A percentile compares a stretch with the other conserved stretches of the same genome.
These are phyloP conservation scores for Malassezia caprae DNA, from an alignment of 1,284 basidiomycete species.

Conservation along the genomic window DNA sequence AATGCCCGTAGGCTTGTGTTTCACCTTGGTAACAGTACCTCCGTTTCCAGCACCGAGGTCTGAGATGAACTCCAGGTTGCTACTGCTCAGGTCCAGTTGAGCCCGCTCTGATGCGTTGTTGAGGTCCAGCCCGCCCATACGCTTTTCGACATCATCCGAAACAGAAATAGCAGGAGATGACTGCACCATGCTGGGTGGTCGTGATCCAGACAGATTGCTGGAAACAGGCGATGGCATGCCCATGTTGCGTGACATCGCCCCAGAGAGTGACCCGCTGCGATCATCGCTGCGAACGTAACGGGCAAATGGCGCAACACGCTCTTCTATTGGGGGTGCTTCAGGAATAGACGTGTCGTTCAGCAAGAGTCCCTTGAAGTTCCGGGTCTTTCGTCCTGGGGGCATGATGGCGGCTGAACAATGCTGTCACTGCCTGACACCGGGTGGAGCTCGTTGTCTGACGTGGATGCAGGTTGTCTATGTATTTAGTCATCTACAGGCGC, in stretches of 20 bases:
- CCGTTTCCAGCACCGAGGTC: slow-evolving; percentile 96
- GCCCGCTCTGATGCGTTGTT: slow-evolving; percentile 28
- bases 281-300: slow-evolving; percentile 1
- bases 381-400: slow-evolving; percentile 33
- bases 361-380: slow-evolving; percentile 46
- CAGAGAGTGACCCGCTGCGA: neutral
- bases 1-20: slow-evolving; percentile 39
- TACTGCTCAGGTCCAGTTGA: slow-evolving; percentile 49
- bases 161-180: neutral
- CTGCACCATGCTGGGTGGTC: neutral
- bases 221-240: neutral
- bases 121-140: slow-evolving; percentile 21
- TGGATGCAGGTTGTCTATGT: neutral
- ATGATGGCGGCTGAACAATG: neutral
- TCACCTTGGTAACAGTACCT: slow-evolving; percentile 80
- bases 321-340: neutral
- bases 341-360: slow-evolving; percentile 16
- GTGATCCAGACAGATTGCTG: neutral
- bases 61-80: slow-evolving; percentile 58
- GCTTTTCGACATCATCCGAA: slow-evolving; percentile 18
- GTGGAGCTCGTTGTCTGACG: neutral
- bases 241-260: neutral
- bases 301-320: slow-evolving; percentile 2
- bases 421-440: neutral
- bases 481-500: slow-evolving; percentile 3